Base-by-base conservation (phyloP, 345 rosid species). In the Raphanus sativus region DNA sequence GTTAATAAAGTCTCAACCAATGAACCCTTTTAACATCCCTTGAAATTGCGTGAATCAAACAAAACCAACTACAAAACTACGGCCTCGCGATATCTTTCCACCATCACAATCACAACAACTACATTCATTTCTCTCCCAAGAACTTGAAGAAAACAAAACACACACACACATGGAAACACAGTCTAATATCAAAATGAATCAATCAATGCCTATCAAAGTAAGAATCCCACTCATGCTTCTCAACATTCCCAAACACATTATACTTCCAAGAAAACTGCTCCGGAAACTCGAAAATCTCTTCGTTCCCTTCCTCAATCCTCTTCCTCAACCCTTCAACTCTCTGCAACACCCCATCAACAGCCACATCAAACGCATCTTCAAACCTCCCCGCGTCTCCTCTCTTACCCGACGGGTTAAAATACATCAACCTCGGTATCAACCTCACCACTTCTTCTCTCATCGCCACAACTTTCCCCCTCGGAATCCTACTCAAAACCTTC, bases 361-460 rank as follows among this genome's bases (percentile, higher is more conserved):
- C 81, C 0, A 89, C 81, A 38, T 93, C 97, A 76, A 93, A 91
- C 8, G 94, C 96, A 66, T 93, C 98, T 77, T 87, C 90, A 55
- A 82, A 77, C 25, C 82, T 80, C 69, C 83, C 84, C 73, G 85
- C 15, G 24, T 75, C 81, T 2, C 81, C 78, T 25, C 80, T 54
- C 17, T 76, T 80, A 45, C 73, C 45, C 1, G 61, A 60, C 0
- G 94, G 96, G 65, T 93, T 83, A 9, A 91, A 90, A 70, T 93
- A 89, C 63, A 87, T 77, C 30, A 89, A 68, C 28, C 80, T 83
- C 10, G 98, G 94, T 29, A 89, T 91, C 70, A 89, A 64, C 56
- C 40, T 83, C 36, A 93, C 82, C 25, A 93, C 85, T 50, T 87
- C 84, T 80, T 86, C 92, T 61, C 83, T 86, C 97, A 90, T 91